Evolutionary conservation across 1,284 basidiomycete species (phyloP).

Genomic region (Porodaedalea pini): DNA sequence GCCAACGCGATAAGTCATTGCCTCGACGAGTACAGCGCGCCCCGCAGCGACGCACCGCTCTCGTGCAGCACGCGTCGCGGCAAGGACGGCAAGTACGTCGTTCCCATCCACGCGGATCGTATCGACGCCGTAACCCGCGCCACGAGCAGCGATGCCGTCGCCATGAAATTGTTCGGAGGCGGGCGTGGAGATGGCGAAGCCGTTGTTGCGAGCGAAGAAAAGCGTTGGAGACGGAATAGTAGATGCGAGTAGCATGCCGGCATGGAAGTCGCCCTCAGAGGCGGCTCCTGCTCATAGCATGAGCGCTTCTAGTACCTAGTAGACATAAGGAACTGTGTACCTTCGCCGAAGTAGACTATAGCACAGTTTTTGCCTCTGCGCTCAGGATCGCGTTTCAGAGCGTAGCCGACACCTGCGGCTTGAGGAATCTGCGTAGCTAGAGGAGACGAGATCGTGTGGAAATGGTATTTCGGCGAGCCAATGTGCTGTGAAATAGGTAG

Average conservation of each 20-base stretch:
- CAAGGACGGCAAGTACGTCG: conserved; percentile 84
- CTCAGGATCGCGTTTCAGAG: conserved; percentile 75
- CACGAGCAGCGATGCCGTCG: conserved; percentile 86
- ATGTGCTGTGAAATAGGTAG: conserved; percentile 60
- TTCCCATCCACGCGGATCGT: conserved; percentile 93
- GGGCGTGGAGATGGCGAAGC: conserved; percentile 94
- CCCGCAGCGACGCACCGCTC: conserved; percentile 74
- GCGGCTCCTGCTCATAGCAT: conserved; percentile 56
- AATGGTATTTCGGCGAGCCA: conserved; percentile 79
- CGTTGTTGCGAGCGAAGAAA: conserved; percentile 81
- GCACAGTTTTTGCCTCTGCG: conserved; percentile 77
- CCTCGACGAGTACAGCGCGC: conserved; percentile 85
- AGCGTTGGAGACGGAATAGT: conserved; percentile 71
- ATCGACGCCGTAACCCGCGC: conserved; percentile 91
- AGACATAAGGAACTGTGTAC: conserved; percentile 23
- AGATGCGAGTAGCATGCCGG: conserved; percentile 73
- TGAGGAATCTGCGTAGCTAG: conserved; percentile 96
- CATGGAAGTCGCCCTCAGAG: conserved; percentile 77
- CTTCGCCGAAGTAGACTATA: conserved; percentile 86
- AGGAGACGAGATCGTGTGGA: conserved; percentile 91
- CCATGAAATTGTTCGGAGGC: conserved; percentile 87
- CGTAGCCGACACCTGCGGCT: conserved; percentile 90
- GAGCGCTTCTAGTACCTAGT: not conserved
- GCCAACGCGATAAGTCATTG: conserved; percentile 93
- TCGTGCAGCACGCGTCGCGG: conserved; percentile 79